Conservation (phyloP, 768 basidiomycete genomes). For the Mycena belliarum region DNA sequence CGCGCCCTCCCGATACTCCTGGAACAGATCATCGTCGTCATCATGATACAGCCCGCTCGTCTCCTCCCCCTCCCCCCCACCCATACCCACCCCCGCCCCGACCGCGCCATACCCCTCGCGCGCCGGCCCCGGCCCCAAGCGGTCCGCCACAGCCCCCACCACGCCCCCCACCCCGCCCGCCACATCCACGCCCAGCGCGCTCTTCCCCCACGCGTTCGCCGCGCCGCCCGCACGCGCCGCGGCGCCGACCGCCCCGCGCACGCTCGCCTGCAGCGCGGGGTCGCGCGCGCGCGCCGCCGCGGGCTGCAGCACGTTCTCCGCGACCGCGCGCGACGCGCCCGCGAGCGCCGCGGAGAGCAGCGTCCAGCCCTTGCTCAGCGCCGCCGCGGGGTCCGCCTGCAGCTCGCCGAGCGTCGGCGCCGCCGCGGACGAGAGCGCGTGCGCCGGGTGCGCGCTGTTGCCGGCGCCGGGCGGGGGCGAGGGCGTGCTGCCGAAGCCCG, state of each 20-base stretch:
- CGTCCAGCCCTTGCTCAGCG: conserved; percentile 94
- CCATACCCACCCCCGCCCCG: conserved; percentile 42
- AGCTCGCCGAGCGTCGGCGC: conserved; percentile 80
- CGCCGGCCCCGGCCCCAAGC: conserved; percentile 54
- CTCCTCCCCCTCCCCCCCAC: conserved; percentile 59
- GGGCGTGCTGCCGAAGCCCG: conserved; percentile 91
- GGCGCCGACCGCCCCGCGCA: conserved; percentile 62
- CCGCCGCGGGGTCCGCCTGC: conserved; percentile 83
- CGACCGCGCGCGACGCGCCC: conserved; percentile 76
- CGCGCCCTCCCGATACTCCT: conserved; percentile 42
- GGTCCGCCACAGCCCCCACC: conserved; percentile 63
- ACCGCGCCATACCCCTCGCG: conserved; percentile 54
- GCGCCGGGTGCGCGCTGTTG: conserved; percentile 69
- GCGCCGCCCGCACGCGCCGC: too few relatives aligned
- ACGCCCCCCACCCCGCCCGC: conserved; percentile 74
- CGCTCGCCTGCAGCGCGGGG: conserved; percentile 73
- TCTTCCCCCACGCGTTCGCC: conserved; percentile 78
- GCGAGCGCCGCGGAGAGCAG: conserved; percentile 85
- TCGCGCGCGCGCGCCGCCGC: conserved; percentile 80
- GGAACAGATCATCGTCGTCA: conserved; percentile 70
- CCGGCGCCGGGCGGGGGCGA: conserved; percentile 47
- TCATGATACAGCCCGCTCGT: conserved; percentile 63
- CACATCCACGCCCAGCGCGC: conserved; percentile 82
- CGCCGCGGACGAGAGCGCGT: conserved; percentile 72
- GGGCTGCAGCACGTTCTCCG: conserved; percentile 89